These are phyloP conservation scores for Lyophyllum atratum DNA, from an alignment of 768 basidiomycete genomes.

Conservation along the genomic window DNA sequence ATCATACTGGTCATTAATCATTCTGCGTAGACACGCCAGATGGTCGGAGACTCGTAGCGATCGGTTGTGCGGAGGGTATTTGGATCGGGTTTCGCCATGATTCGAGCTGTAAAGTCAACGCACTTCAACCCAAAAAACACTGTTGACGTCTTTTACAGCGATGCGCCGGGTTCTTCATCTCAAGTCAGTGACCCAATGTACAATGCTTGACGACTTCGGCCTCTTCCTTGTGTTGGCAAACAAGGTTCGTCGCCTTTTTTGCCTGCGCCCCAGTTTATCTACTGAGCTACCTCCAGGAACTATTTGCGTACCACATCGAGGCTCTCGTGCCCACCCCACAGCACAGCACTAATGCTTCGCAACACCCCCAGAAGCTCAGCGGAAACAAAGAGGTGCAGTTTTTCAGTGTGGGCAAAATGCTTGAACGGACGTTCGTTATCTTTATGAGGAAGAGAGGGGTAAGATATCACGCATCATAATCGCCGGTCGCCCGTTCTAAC, in stretches of 20 bases:
- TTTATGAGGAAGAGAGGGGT: constrained; percentile 96
- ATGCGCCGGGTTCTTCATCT: constrained; percentile 91
- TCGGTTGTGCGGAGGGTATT: constrained; percentile 91
- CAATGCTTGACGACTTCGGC: constrained; percentile 95
- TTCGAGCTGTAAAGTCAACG: constrained; percentile 68
- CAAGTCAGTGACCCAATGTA: constrained; percentile 90
- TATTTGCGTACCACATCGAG: constrained; percentile 95
- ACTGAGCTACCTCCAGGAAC: constrained; percentile 46
- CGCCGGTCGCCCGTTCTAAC: background rate
- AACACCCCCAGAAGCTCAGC: constrained; percentile 88
- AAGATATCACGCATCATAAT: constrained; percentile 40
- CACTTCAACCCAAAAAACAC: background rate
- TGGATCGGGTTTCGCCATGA: constrained; percentile 94
- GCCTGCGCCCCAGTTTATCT: background rate
- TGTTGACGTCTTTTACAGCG: constrained; percentile 53
- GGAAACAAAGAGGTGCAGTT: constrained; percentile 92
- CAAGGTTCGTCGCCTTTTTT: constrained; percentile 58
- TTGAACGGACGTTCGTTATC: constrained; percentile 85
- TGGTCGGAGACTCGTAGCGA: constrained; percentile 78
- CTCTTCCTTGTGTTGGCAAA: constrained; percentile 94
- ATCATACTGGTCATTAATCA: background rate
- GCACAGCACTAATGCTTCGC: constrained; percentile 62
- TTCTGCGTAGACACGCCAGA: constrained; percentile 73
- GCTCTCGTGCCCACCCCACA: constrained; percentile 90
- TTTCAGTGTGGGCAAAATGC: constrained; percentile 89